Base-by-base conservation (phyloP, 2,329 filamentous ascomycete species). In the Exserohilum rostratum region DNA sequence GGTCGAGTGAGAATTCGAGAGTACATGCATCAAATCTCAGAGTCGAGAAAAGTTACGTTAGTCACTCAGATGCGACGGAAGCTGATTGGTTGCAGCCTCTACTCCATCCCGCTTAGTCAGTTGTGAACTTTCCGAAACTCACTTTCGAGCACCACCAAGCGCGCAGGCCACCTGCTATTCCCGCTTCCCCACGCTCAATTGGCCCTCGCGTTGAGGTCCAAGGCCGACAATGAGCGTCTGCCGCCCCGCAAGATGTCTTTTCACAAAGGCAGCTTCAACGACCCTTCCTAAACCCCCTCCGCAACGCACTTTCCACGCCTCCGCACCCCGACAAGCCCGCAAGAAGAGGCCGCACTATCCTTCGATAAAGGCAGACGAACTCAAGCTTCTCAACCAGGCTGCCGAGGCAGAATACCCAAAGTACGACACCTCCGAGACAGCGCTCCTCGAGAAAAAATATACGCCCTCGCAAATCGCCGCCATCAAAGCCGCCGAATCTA, bases 401-500 rank as follows among this genome's bases (percentile, higher is more conserved):
- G 73, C 72, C 30, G 65, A 64, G 42, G 49, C 53, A 25, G 49
- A 65, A 5, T 87, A 87, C 68, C 82, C 86, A 59, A 80, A 84
- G 12, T 95, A 92, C 78, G 86, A 85, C 12, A 77, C 82, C 35
- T 82, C 53, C 11, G 72, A 74, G 54, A 62, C 63, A 3, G 46
- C 50, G 12, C 67, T 75, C 11, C 81, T 96, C 53, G 76, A 77
- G 54, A 78, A 85, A 69, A 84, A 84, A 65, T 98, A 96, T 80
- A 90, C 91, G 0, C 83, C 87, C 13, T 86, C 89, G 72, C 93
- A 98, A 79, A 82, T 96, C 65, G 86, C 85, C 51, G 91, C 92
- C 53, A 86, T 98, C 71, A 83, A 90, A 77, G 89, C 90, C 43
- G 92, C 89, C 66, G 93, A 97, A 77, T 79, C 83, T 57, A 86